A percentile compares a stretch with the other conserved stretches of the same genome.
Conservation (phyloP, 176 grass and related monocot species). For the Avena eriantha region DNA sequence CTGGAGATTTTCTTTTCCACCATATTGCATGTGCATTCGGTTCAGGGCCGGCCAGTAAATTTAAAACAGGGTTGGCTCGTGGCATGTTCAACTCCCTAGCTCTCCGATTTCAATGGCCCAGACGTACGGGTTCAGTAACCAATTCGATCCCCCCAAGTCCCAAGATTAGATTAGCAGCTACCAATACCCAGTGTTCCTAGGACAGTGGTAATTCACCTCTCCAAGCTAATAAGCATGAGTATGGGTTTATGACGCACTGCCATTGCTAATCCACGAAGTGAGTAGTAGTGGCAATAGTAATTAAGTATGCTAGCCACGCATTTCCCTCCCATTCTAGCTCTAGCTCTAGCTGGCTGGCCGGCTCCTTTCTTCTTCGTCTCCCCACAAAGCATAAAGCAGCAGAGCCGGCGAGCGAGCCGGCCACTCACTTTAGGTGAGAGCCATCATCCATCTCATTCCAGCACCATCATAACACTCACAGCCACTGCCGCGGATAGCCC, state of each 20-base stretch:
- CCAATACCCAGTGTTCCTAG: too few relatives aligned
- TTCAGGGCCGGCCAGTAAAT: background rate
- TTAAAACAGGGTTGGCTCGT: background rate
- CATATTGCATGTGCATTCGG: background rate
- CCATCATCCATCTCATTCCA: background rate
- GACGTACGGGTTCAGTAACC: background rate
- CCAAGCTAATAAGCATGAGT: background rate
- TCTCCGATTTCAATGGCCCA: background rate
- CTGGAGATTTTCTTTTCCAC: background rate
- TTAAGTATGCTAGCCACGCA: background rate
- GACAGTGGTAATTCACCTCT: background rate
- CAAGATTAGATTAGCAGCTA: too few relatives aligned
- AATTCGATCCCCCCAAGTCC: background rate
- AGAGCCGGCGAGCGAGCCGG: background rate
- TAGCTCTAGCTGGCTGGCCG: background rate
- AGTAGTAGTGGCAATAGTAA: background rate
- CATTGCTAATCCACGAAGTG: background rate
- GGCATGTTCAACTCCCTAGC: background rate
- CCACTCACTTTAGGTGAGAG: background rate
- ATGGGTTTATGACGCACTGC: background rate
- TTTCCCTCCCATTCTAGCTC: background rate
- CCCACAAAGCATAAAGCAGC: conserved; percentile 39
- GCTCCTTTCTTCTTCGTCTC: conserved; percentile 2
- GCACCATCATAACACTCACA: too few relatives aligned
- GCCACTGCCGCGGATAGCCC: conserved; percentile 50